Evolutionary conservation across 2,329 filamentous ascomycete genomes (phyloP).

Genomic region (Fusarium sp.): DNA sequence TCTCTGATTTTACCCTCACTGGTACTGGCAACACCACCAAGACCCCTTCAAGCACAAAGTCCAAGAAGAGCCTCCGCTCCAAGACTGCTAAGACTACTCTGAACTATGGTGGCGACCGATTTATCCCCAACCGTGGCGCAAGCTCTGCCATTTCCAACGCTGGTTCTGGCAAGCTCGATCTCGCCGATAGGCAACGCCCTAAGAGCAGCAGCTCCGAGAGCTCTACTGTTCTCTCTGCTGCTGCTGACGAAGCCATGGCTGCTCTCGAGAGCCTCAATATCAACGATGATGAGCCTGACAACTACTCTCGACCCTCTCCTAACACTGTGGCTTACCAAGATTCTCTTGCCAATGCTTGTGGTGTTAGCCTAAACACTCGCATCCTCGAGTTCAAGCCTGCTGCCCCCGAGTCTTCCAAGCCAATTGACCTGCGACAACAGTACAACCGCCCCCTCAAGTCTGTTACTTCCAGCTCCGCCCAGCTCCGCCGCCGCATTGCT

Average conservation of each 20-base stretch:
- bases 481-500: slow-evolving; percentile 90
- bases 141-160: slow-evolving; percentile 88
- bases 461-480: slow-evolving; percentile 76
- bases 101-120: slow-evolving; percentile 86
- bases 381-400: slow-evolving; percentile 99
- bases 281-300: slow-evolving; percentile 72
- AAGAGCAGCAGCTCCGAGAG: slow-evolving; percentile 77
- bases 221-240: slow-evolving; percentile 79
- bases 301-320: slow-evolving; percentile 82
- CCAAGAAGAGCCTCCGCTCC: slow-evolving; percentile 65
- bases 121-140: slow-evolving; percentile 92
- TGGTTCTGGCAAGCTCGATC: slow-evolving; percentile 84
- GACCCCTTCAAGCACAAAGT: slow-evolving; percentile 66
- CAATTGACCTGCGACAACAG: slow-evolving; percentile 95
- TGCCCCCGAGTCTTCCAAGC: slow-evolving; percentile 97
- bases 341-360: slow-evolving; percentile 88
- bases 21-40: slow-evolving; percentile 75
- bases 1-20: slow-evolving; percentile 91
- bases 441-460: slow-evolving; percentile 97
- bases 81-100: slow-evolving; percentile 81
- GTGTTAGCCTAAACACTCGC: slow-evolving; percentile 90
- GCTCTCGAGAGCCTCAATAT: slow-evolving; percentile 84
- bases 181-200: slow-evolving; percentile 74
- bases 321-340: slow-evolving; percentile 93
- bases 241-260: slow-evolving; percentile 81